Percentiles rank a stretch among this genome's conserved stretches.
These are phyloP conservation scores for Quercus suber DNA, from an alignment of 306 rosid genomes.

Conservation along the genomic window DNA sequence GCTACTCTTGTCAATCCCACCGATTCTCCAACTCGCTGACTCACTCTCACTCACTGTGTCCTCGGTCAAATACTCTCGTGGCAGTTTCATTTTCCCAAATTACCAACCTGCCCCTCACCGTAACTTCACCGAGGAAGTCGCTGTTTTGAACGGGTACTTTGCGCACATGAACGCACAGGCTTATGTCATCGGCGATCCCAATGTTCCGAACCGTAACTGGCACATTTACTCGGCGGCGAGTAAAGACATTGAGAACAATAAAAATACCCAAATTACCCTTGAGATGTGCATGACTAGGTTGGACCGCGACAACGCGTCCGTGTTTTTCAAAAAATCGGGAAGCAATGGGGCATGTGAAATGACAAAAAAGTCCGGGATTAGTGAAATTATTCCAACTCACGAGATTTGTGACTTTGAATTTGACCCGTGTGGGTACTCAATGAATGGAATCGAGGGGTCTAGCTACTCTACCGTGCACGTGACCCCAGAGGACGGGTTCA, in stretches of 20 bases:
- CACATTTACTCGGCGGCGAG: slow-evolving; percentile 46
- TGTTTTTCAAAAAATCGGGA: slow-evolving; percentile 43
- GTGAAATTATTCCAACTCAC: slow-evolving; percentile 37
- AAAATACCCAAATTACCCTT: not conserved
- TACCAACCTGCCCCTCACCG: slow-evolving; percentile 58
- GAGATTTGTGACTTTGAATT: slow-evolving; percentile 54
- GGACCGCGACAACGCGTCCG: slow-evolving; percentile 42
- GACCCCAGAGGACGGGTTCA: slow-evolving; percentile 66
- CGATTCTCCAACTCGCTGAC: slow-evolving; percentile 38
- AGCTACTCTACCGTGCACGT: slow-evolving; percentile 63
- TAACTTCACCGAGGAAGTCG: slow-evolving; percentile 46
- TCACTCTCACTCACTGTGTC: slow-evolving; percentile 35
- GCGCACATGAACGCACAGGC: slow-evolving; percentile 33
- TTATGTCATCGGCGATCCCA: slow-evolving; percentile 41
- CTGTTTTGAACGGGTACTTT: slow-evolving; percentile 36
- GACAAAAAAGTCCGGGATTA: slow-evolving; percentile 48
- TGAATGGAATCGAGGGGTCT: slow-evolving; percentile 59
- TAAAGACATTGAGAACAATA: no score
- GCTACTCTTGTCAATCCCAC: slow-evolving; percentile 42
- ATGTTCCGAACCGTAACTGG: slow-evolving; percentile 39
- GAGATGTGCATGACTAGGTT: slow-evolving; percentile 67
- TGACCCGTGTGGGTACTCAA: slow-evolving; percentile 66
- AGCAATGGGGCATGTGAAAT: slow-evolving; percentile 17
- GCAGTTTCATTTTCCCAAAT: slow-evolving; percentile 51
- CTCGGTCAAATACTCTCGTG: slow-evolving; percentile 54